Base-by-base conservation (phyloP, 176 grass and related monocot species). In the Elymus sibiricus region DNA sequence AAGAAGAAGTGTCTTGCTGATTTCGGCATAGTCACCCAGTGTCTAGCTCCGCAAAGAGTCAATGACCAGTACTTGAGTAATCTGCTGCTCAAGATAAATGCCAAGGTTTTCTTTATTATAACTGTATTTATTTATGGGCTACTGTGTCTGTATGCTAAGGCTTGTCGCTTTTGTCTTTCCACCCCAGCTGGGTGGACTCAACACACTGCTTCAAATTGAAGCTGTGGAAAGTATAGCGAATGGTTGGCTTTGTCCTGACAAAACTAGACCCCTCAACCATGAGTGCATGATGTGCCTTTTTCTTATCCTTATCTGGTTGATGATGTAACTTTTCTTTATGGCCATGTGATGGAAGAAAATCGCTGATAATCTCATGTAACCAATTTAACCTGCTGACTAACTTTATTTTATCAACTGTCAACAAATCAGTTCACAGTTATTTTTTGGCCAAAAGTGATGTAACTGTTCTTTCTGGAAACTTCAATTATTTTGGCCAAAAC, bases 21-120 rank as follows among this genome's bases (percentile, higher is more conserved):
- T 19, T 98, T 95, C 79, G 96, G 96, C 70, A 98, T 98, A 56
- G 90, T 92, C 29, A 94, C 96, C 65, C 96, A 98, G 49, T 98
- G 96, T 73, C 78, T 95, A 16, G 91, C 93, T 46, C 96, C 96
- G 21, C 68, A 12, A 14, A 98, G 86, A 87, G 88, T 98, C 58
- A 98, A 95, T 78, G 95, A 98, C 56, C 88, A 87, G 1, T 98
- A 98, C 78, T 64, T 98, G 8, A 93, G 91, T 11, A 98, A 98
- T 81, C 24, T 98, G 66, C 75, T 98, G 3, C 40, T 98, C 12
- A 98, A 98, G 88, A 95, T 98, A 46, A 98, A 98, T 91, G 93
- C 93, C 1, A 98, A 98, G 90, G 96, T 95, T 87, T 79, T 34
- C 19, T 70, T 40, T 77, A 32, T 21, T 56, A 56, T 56, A 56